These are phyloP conservation scores for Backusella tuberculispora DNA, from an alignment of 192 early-diverging fungal genomes.

Conservation along the genomic window DNA sequence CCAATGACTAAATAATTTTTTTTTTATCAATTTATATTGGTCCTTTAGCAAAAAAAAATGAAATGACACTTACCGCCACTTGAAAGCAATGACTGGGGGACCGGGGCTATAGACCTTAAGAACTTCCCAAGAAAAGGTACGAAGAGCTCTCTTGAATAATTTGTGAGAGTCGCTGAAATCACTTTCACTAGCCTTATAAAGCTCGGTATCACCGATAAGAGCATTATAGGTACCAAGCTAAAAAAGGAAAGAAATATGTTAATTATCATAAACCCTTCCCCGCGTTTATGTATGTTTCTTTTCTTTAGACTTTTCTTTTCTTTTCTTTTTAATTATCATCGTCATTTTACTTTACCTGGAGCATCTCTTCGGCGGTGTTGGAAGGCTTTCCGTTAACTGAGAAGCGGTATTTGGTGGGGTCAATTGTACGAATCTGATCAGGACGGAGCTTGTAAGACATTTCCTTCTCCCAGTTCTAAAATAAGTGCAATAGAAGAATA, in stretches of 20 bases:
- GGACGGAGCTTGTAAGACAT: conserved; percentile 45
- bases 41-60: too few relatives aligned
- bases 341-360: conserved; percentile 19
- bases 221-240: conserved; percentile 51
- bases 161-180: conserved; percentile 49
- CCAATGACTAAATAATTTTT: conserved; percentile 33
- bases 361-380: conserved; percentile 46
- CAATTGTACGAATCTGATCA: conserved; percentile 46
- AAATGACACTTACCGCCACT: conserved; percentile 37
- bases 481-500: conserved; percentile 5
- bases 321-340: neutral
- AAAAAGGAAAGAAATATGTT: neutral
- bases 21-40: neutral
- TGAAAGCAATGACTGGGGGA: conserved; percentile 47
- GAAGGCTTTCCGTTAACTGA: conserved; percentile 44
- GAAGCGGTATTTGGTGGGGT: conserved; percentile 43
- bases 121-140: conserved; percentile 49
- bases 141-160: conserved; percentile 43
- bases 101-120: conserved; percentile 45
- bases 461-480: conserved; percentile 53
- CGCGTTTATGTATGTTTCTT: neutral
- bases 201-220: conserved; percentile 47
- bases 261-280: neutral
- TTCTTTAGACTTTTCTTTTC: neutral
- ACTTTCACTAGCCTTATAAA: conserved; percentile 44